Conservation (phyloP, 345 rosid genomes). For the Corymbia maculata region DNA sequence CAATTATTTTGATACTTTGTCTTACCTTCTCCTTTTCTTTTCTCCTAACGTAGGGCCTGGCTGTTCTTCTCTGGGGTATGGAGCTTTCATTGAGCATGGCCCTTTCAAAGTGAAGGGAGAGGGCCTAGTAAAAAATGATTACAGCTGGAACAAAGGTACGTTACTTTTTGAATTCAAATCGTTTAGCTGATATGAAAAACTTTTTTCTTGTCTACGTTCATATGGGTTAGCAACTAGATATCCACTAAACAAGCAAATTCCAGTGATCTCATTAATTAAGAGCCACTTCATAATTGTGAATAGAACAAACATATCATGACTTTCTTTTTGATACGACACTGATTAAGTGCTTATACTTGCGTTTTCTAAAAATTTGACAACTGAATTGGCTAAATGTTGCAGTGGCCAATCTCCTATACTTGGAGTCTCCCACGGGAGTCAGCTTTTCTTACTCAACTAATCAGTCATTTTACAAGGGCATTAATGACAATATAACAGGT, state of each 20-base stretch:
- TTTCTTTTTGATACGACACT: neutral
- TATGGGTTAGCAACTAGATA: neutral
- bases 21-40: neutral
- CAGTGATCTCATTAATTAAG: too few relatives aligned
- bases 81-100: conserved; percentile 32
- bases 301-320: neutral
- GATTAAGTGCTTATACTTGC: neutral
- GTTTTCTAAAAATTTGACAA: neutral
- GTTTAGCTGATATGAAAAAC: neutral
- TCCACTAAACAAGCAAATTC: neutral
- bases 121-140: conserved; percentile 6
- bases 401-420: conserved; percentile 39
- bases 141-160: conserved; percentile 34
- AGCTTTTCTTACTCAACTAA: conserved; percentile 41
- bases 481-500: conserved; percentile 21
- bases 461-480: conserved; percentile 6
- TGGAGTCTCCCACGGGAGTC: conserved; percentile 30
- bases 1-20: neutral
- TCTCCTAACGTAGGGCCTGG: conserved; percentile 19
- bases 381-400: neutral
- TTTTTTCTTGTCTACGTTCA: neutral
- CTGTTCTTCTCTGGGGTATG: conserved; percentile 30
- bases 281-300: neutral
- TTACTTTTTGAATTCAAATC: neutral
- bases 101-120: conserved; percentile 21